Evolutionary conservation across 2,329 filamentous ascomycete genomes (phyloP), one percentile per base, ranked within the genome.

Genomic region (Trichoderma atrobrunneum): DNA sequence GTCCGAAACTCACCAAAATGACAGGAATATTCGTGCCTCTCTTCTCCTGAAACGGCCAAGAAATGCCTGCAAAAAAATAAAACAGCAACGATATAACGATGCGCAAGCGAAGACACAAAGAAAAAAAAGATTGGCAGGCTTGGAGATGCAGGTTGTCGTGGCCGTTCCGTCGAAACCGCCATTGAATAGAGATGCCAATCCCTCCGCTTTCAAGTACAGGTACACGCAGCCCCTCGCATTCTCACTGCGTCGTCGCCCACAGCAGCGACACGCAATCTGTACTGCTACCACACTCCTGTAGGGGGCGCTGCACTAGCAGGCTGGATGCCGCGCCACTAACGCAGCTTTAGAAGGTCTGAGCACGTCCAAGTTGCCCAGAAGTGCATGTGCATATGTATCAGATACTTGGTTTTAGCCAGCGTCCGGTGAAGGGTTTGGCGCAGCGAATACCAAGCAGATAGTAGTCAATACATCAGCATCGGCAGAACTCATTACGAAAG

Each of bases 261-360:
- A 28, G 5, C 21, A 28, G 24, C 12, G 16, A 24, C 18, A 21
- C 12, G 14, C 7, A 6, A 7, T 14, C 24, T 11, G 64, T 67
- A 67, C 64, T 16, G 51, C 64, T 67, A 67, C 64, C 18, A 12
- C 24, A 30, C 7, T 16, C 10, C 12, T 39, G 65, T 51, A 69
- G 36, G 56, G 56, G 65, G 56, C 36, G 36, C 24, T 39, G 28
- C 65, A 60, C 65, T 69, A 69, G 56, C 63, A 69, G 54, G 8
- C 26, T 43, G 39, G 65, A 61, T 34, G 56, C 54, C 65, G 54
- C 65, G 56, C 65, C 65, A 60, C 65, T 69, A 69, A 60, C 65
- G 56, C 56, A 69, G 56, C 54, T 69, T 60, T 60, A 60, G 65
- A 57, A 69, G 65, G 65, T 59, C 65, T 68, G 34, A 28, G 65